Percentiles rank a stretch among this genome's conserved stretches.
phyloP scores from a whole-genome alignment of 345 rosid genomes.

The Crucihimalaya himalaica region DNA sequence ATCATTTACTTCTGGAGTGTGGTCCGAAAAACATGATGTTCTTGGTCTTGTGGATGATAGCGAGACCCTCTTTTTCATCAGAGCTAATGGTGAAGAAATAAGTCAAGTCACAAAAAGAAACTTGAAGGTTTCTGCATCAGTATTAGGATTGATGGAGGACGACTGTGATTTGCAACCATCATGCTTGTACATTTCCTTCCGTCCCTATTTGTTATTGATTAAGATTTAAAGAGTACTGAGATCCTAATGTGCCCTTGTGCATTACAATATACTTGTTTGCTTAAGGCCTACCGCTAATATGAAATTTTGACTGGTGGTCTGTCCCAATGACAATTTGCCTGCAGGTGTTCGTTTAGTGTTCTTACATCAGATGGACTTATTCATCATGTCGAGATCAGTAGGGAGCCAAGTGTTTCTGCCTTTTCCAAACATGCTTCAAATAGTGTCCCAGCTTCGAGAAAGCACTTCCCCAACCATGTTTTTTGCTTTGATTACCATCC shows the following conservation, averaged over 20 bases:
- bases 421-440: slow-evolving; percentile 46
- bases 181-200: slow-evolving; percentile 60
- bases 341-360: slow-evolving; percentile 71
- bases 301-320: slow-evolving; percentile 21
- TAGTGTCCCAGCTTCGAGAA: slow-evolving; percentile 44
- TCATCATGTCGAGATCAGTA: slow-evolving; percentile 68
- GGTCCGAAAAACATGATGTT: slow-evolving; percentile 84
- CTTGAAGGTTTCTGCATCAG: slow-evolving; percentile 61
- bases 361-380: slow-evolving; percentile 75
- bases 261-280: slow-evolving; percentile 12
- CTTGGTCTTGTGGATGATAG: slow-evolving; percentile 75
- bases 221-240: slow-evolving; percentile 22
- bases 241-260: slow-evolving; percentile 5
- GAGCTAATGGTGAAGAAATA: slow-evolving; percentile 84
- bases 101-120: slow-evolving; percentile 57
- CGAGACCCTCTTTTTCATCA: slow-evolving; percentile 69
- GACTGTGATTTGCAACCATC: slow-evolving; percentile 50
- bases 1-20: slow-evolving; percentile 67
- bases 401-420: slow-evolving; percentile 64
- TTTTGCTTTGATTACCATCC: slow-evolving; percentile 76
- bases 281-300: slow-evolving; percentile 10
- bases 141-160: slow-evolving; percentile 67
- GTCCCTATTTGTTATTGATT: slow-evolving; percentile 8
- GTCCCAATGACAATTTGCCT: slow-evolving; percentile 24
- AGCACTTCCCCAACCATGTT: slow-evolving; percentile 64